Conservation (phyloP, 768 basidiomycete species). For the Boletus sp. region DNA sequence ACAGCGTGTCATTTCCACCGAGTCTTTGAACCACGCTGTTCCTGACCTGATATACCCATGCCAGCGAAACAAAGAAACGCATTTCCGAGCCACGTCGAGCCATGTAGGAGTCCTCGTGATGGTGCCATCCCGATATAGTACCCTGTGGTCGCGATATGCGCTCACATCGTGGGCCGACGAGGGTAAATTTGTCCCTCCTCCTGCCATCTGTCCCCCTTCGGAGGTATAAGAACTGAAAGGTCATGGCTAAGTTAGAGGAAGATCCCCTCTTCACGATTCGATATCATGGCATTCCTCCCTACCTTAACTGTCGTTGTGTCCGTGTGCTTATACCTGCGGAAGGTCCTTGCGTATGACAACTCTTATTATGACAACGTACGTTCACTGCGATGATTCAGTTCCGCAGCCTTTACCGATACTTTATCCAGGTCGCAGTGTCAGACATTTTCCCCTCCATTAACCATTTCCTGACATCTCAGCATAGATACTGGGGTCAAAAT, state of each 20-base stretch:
- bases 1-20: neutral
- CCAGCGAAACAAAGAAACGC: constrained; percentile 7
- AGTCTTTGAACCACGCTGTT: neutral
- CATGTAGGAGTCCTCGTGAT: constrained; percentile 3
- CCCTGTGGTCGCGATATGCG: neutral
- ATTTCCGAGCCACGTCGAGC: neutral
- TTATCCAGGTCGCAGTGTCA: constrained; percentile 53
- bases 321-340: constrained; percentile 8
- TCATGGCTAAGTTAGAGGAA: neutral
- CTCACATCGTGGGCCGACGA: constrained; percentile 10
- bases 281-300: constrained; percentile 11
- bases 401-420: constrained; percentile 2
- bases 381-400: constrained; percentile 1
- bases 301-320: neutral
- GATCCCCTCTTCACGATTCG: neutral
- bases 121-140: constrained; percentile 12
- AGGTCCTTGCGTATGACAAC: constrained; percentile 48
- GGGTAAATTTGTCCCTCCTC: neutral
- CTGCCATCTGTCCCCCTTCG: neutral
- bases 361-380: constrained; percentile 61
- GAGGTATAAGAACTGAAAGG: constrained; percentile 18
- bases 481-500: constrained; percentile 74
- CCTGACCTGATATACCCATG: constrained; percentile 3
- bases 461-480: neutral
- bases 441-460: constrained; percentile 9